Evolutionary conservation across 2,329 filamentous ascomycete species (phyloP).

Genomic region (Cordyceps militaris): DNA sequence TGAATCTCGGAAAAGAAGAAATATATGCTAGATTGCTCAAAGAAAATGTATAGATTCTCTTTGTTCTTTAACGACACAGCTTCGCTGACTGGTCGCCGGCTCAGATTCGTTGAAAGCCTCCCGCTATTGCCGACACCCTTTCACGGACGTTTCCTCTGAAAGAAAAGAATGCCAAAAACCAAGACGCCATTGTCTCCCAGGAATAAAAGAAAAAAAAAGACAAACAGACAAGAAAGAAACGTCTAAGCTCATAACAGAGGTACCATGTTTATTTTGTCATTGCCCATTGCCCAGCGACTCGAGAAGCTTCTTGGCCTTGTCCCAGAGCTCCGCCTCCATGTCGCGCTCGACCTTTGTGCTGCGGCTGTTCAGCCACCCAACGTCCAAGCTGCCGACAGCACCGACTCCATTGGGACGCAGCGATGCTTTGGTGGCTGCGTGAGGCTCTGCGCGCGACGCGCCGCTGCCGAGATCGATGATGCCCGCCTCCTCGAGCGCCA

Average conservation of each 20-base stretch:
- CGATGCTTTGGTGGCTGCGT: slow-evolving; percentile 33
- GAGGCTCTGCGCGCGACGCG: slow-evolving; percentile 25
- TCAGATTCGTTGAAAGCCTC: no score
- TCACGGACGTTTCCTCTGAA: no score
- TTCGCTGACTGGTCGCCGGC: no score
- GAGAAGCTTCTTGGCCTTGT: slow-evolving; percentile 30
- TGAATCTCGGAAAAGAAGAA: no score
- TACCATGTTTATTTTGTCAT: background rate
- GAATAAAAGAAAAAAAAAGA: background rate
- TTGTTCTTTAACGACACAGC: no score
- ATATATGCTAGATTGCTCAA: no score
- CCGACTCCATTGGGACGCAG: slow-evolving; percentile 49
- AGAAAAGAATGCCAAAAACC: no score
- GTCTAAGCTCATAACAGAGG: no score
- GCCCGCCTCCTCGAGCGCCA: slow-evolving; percentile 72
- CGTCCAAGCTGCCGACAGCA: slow-evolving; percentile 60
- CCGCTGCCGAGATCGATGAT: slow-evolving; percentile 51
- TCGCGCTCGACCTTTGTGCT: slow-evolving; percentile 74
- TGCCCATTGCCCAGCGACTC: slow-evolving; percentile 24
- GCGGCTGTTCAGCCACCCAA: slow-evolving; percentile 83
- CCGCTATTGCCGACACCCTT: no score
- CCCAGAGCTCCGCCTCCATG: slow-evolving; percentile 78
- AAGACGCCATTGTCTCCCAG: no score
- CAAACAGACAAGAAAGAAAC: background rate
- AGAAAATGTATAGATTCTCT: no score